phyloP scores from a whole-genome alignment of 257 asterid genomes.

The Solanum verrucosum region DNA sequence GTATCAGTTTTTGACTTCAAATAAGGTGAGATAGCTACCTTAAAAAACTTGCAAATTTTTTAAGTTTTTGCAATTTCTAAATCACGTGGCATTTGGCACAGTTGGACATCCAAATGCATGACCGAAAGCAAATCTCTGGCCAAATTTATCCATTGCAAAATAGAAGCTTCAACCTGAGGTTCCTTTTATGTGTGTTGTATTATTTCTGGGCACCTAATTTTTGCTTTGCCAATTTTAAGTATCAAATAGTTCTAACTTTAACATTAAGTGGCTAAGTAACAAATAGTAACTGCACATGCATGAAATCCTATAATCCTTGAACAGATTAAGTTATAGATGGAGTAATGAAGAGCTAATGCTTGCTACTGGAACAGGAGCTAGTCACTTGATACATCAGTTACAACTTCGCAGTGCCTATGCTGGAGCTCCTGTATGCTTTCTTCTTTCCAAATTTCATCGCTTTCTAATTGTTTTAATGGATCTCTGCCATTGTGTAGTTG shows the following conservation, averaged over 20 bases:
- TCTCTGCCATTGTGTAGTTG: not conserved
- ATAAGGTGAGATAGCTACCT: conserved; percentile 40
- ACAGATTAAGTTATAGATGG: conserved; percentile 43
- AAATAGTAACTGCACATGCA: not conserved
- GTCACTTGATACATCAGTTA: conserved; percentile 43
- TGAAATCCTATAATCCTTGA: not conserved
- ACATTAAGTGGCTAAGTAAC: not conserved
- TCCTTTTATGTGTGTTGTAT: not conserved
- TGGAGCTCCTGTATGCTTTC: conserved; percentile 53
- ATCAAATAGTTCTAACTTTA: not conserved
- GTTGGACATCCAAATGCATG: conserved; percentile 62
- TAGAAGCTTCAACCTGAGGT: not conserved
- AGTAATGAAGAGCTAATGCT: conserved; percentile 60
- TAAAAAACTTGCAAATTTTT: not conserved
- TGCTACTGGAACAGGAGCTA: conserved; percentile 62
- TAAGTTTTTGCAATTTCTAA: not conserved
- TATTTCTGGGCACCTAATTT: not conserved
- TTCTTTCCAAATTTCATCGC: not conserved
- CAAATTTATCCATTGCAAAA: conserved; percentile 28
- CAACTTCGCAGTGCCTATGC: conserved; percentile 61
- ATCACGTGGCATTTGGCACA: conserved; percentile 8
- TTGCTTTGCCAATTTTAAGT: not conserved
- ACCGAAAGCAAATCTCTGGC: conserved; percentile 64
- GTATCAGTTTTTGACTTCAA: conserved; percentile 65
- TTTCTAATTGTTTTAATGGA: not conserved